Percentiles rank a stretch among this genome's conserved stretches.
phyloP scores from a whole-genome alignment of 768 basidiomycete species.

The Clitopilus hobsonii region DNA sequence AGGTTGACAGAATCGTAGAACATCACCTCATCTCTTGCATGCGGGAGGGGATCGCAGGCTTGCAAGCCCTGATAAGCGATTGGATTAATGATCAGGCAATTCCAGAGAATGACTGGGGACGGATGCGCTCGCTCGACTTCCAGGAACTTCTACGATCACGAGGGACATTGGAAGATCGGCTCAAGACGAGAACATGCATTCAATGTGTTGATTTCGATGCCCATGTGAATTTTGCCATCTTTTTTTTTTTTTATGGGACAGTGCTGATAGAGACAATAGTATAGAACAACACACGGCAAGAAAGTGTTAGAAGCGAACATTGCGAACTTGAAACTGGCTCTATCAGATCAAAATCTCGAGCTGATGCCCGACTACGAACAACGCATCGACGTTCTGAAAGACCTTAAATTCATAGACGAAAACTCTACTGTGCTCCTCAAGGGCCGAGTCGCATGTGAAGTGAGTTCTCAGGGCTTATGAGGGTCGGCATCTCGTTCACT shows the following conservation, averaged over 20 bases:
- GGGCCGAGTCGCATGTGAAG: constrained; percentile 97
- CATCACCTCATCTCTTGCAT: constrained; percentile 58
- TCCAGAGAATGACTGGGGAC: constrained; percentile 82
- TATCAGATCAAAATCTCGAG: constrained; percentile 96
- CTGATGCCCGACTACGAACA: constrained; percentile 97
- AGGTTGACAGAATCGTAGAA: constrained; percentile 65
- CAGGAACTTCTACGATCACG: constrained; percentile 74
- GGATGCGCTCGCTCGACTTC: constrained; percentile 83
- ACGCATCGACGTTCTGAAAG: constrained; percentile 84
- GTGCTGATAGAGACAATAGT: constrained; percentile 44
- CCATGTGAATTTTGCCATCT: constrained; percentile 63
- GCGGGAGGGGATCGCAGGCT: constrained; percentile 45
- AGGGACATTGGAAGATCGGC: constrained; percentile 38
- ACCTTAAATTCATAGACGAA: constrained; percentile 90
- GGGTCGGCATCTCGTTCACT: constrained; percentile 2
- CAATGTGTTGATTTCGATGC: constrained; percentile 64
- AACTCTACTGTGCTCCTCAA: constrained; percentile 94
- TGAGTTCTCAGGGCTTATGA: constrained; percentile 22
- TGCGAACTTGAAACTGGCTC: constrained; percentile 70
- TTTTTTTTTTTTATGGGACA: neutral
- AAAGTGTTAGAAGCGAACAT: constrained; percentile 74
- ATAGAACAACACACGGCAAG: constrained; percentile 67
- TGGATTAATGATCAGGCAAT: constrained; percentile 46
- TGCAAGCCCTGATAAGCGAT: constrained; percentile 50
- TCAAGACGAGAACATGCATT: constrained; percentile 44